Conservation (phyloP, 176 grass and related monocot genomes). For the Ananas comosus region DNA sequence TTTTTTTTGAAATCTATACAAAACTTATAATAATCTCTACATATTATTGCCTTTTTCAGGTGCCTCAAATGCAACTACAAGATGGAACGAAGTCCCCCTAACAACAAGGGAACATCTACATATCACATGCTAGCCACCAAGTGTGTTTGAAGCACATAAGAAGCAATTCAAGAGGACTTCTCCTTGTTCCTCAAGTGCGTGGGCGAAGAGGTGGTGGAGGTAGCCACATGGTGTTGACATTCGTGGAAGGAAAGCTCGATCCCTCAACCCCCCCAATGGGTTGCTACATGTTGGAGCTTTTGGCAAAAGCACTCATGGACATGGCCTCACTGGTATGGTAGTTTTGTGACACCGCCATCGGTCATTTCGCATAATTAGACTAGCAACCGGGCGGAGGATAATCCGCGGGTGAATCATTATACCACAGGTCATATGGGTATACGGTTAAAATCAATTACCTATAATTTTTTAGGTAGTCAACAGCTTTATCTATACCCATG, state of each 20-base stretch:
- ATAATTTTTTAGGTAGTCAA: too few relatives aligned
- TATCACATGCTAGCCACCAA: conserved; percentile 20
- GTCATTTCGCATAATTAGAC: too few relatives aligned
- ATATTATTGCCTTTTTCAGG: conserved; percentile 3
- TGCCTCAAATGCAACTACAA: conserved; percentile 13
- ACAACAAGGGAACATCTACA: conserved; percentile 38
- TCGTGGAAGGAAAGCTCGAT: conserved; percentile 25
- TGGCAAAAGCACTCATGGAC: conserved; percentile 28
- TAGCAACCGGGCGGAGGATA: too few relatives aligned
- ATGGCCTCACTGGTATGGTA: conserved; percentile 28
- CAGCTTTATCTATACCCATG: too few relatives aligned
- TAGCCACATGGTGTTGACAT: conserved; percentile 35
- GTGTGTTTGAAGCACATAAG: conserved; percentile 28
- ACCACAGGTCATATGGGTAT: too few relatives aligned
- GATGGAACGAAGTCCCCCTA: background rate
- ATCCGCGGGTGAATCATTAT: too few relatives aligned
- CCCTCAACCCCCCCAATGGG: conserved; percentile 7
- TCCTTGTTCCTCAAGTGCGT: conserved; percentile 28
- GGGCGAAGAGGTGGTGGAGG: conserved; percentile 27
- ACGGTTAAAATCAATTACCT: too few relatives aligned
- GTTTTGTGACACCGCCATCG: too few relatives aligned
- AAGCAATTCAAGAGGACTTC: conserved; percentile 47
- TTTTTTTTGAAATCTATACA: background rate
- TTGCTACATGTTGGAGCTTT: conserved; percentile 42
- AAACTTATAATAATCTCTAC: too few relatives aligned